Evolutionary conservation across 345 rosid species (phyloP), one percentile per base, ranked within the genome.

Genomic region (Gossypium ekmanianum): DNA sequence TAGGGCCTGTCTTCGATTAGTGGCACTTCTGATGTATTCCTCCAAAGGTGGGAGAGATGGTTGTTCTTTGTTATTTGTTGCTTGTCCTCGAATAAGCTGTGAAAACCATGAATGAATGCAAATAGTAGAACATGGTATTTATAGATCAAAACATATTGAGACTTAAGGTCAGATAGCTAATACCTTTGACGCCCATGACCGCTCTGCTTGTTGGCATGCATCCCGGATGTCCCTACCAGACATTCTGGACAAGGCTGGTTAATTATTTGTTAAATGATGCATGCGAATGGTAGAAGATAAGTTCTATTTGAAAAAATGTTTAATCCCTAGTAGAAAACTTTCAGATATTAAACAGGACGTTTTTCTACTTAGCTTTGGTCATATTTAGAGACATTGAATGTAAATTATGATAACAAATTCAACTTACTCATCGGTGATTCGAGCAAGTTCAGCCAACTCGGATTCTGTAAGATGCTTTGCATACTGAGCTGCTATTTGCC

Each of bases 181-280:
- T 77, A 87, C 99, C 96, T 91, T 93, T 22, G 98, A 93, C 61
- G 98, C 99, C 98, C 99, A 90, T 27, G 85, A 78, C 17, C 99
- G 83, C 86, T 95, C 99, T 45, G 98, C 97, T 81, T 89, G 97
- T 85, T 93, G 97, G 77, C 98, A 93, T 57, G 85, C 87, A 75
- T 93, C 97, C 76, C 92, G 77, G 2, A 91, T 92, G 80, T 91
- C 98, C 80, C 99, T 87, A 68, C 97, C 97, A 27, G 98, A 93
- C 97, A 95, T 89, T 75, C 94, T 95, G 87, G 65, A 66, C 45
- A 51, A 69, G 22, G 20, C 39, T 11, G 9, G 7, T 68, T 47
- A 66, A 45, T 66, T 44, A 26, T 18, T 9, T 20, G 12, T 45
- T 45, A 13, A 64, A 48, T 11, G 22, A 24, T 50, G 22, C 24